Conservation (phyloP, 331 rosid genomes). For the Cucumis variabilis region DNA sequence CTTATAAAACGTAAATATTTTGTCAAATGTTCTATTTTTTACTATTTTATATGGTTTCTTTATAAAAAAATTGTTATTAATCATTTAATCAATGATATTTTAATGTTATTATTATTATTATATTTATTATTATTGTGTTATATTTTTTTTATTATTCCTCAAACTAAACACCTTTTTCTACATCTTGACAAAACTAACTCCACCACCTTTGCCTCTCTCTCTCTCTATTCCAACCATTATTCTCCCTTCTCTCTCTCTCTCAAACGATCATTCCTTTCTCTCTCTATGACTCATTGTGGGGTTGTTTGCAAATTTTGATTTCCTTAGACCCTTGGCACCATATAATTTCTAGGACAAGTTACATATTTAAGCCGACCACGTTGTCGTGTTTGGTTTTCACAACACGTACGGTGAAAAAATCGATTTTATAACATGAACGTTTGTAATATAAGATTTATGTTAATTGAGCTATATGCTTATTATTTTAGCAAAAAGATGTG, state of each 20-base stretch:
- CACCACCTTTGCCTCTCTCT: constrained; percentile 12
- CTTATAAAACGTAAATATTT: too few species aligned
- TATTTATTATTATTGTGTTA: too few species aligned
- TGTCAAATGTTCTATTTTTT: too few species aligned
- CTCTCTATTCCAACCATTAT: constrained; percentile 7
- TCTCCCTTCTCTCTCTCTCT: background rate
- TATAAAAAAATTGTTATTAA: too few species aligned
- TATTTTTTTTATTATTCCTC: background rate
- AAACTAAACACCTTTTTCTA: constrained; percentile 40
- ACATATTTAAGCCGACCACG: background rate
- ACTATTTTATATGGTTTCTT: too few species aligned
- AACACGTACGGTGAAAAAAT: too few species aligned
- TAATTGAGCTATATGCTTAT: too few species aligned
- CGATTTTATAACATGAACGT: too few species aligned
- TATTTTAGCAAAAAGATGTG: too few species aligned
- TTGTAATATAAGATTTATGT: too few species aligned
- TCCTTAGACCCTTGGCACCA: background rate
- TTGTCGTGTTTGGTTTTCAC: background rate
- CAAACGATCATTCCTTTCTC: background rate
- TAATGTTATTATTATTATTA: too few species aligned
- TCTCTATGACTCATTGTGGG: constrained; percentile 30
- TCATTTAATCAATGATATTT: too few species aligned
- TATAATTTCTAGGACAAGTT: background rate
- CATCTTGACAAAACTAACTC: constrained; percentile 45
- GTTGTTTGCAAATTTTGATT: background rate